These are phyloP conservation scores for Allomyces javanicus DNA, from an alignment of 192 early-diverging fungal species.

Conservation along the genomic window DNA sequence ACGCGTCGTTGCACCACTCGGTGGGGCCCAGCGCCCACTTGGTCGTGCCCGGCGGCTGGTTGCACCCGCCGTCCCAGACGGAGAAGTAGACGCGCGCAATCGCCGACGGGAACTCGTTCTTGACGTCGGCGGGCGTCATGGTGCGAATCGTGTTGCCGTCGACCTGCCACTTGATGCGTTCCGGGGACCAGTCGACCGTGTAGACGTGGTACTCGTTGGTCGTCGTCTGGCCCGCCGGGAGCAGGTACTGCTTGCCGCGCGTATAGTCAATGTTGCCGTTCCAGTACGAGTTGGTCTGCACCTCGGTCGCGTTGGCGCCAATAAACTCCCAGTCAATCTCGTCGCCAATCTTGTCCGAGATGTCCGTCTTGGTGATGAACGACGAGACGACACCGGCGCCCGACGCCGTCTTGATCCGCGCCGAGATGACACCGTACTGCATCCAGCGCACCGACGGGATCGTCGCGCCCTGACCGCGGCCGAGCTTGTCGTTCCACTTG, in stretches of 20 bases:
- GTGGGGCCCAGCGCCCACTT: conserved; percentile 33
- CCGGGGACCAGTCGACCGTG: conserved; percentile 34
- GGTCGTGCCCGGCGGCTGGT: conserved; percentile 20
- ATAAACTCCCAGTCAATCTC: conserved; percentile 49
- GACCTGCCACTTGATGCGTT: conserved; percentile 26
- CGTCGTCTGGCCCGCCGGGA: conserved; percentile 12
- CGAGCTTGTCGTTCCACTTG: not conserved
- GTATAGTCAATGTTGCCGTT: conserved; percentile 29
- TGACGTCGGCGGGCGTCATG: conserved; percentile 11
- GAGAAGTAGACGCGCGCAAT: conserved; percentile 31
- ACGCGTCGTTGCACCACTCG: conserved; percentile 17
- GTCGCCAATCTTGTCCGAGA: conserved; percentile 32
- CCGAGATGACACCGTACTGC: conserved; percentile 37
- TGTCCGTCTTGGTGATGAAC: conserved; percentile 22
- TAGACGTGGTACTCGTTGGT: conserved; percentile 24
- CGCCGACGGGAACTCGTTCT: conserved; percentile 27
- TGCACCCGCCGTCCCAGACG: conserved; percentile 40
- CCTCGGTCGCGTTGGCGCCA: conserved; percentile 21
- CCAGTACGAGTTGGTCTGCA: conserved; percentile 45
- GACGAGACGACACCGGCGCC: conserved; percentile 33
- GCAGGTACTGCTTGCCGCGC: conserved; percentile 19
- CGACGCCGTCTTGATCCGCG: conserved; percentile 13
- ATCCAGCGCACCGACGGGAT: conserved; percentile 32
- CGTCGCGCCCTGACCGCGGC: conserved; percentile 27
- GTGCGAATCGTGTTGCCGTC: conserved; percentile 21